These are phyloP conservation scores for Ogataea hybrid DNA, from an alignment of 1,139 yeast genomes.

Conservation along the genomic window DNA sequence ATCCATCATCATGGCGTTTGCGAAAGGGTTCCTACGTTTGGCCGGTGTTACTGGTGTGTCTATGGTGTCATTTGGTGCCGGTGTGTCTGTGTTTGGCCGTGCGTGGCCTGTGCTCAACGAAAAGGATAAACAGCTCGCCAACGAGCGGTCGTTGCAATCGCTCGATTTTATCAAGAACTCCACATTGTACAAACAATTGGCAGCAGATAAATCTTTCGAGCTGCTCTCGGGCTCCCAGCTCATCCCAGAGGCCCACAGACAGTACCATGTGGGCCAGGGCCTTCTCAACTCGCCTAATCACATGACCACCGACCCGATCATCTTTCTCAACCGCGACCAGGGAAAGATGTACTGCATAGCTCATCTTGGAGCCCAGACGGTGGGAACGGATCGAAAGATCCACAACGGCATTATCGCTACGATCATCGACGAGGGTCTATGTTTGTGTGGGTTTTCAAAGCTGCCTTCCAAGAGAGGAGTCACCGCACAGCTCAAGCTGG, in stretches of 20 bases:
- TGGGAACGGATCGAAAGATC: slow-evolving; percentile 69
- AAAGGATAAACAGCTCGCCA: slow-evolving; percentile 31
- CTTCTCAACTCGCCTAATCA: slow-evolving; percentile 59
- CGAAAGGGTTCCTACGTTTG: slow-evolving; percentile 4
- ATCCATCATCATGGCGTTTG: slow-evolving; percentile 3
- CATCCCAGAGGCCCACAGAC: slow-evolving; percentile 61
- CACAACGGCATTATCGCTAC: slow-evolving; percentile 90
- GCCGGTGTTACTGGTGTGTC: slow-evolving; percentile 10
- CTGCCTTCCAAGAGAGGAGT: slow-evolving; percentile 91
- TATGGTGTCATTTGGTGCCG: slow-evolving; percentile 39
- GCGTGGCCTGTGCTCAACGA: slow-evolving; percentile 41
- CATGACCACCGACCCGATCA: slow-evolving; percentile 65
- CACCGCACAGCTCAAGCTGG: slow-evolving; percentile 71
- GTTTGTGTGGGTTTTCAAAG: slow-evolving; percentile 80
- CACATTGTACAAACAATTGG: slow-evolving; percentile 35
- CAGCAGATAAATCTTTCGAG: slow-evolving; percentile 31
- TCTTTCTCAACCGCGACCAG: slow-evolving; percentile 45
- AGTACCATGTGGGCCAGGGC: slow-evolving; percentile 66
- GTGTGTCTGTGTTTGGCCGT: slow-evolving; percentile 44
- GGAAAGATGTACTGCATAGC: slow-evolving; percentile 59
- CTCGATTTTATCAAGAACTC: slow-evolving; percentile 37
- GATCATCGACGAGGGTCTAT: slow-evolving; percentile 80
- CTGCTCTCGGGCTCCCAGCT: slow-evolving; percentile 39
- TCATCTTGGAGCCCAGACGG: slow-evolving; percentile 65
- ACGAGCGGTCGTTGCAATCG: slow-evolving; percentile 31